These are phyloP conservation scores for Camellia sinensis DNA, from an alignment of 148 eudicot species.

Conservation along the genomic window DNA sequence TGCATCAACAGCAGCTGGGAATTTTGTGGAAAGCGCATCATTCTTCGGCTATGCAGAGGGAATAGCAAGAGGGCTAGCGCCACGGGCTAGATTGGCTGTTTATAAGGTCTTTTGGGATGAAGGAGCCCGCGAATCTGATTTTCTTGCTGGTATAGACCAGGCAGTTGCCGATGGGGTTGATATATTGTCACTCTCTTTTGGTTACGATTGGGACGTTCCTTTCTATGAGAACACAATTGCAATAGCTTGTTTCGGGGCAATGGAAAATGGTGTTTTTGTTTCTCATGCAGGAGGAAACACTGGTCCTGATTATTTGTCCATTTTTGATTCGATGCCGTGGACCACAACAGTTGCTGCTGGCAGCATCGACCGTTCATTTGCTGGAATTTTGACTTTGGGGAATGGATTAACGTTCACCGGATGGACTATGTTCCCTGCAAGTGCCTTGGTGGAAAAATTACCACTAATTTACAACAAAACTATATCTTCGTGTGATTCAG, in stretches of 20 bases:
- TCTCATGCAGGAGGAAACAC: constrained; percentile 37
- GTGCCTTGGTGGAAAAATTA: constrained; percentile 5
- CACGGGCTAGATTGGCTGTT: constrained; percentile 22
- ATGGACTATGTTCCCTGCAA: constrained; percentile 23
- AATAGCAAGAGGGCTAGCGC: constrained; percentile 27
- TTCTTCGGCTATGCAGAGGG: constrained; percentile 14
- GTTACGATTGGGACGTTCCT: background rate
- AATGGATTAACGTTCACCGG: constrained; percentile 24
- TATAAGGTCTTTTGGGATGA: constrained; percentile 30
- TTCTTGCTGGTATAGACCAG: constrained; percentile 32
- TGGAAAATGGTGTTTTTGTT: constrained; percentile 35
- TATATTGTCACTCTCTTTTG: constrained; percentile 33
- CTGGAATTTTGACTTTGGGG: constrained; percentile 27
- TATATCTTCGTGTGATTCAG: constrained; percentile 5
- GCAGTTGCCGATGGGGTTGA: constrained; percentile 35
- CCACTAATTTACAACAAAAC: constrained; percentile 13
- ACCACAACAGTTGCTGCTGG: constrained; percentile 32
- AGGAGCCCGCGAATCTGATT: constrained; percentile 27
- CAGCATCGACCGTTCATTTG: constrained; percentile 28
- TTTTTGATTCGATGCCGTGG: constrained; percentile 33
- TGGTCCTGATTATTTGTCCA: constrained; percentile 6
- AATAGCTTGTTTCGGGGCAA: constrained; percentile 34
- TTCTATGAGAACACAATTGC: constrained; percentile 26
- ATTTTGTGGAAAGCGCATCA: constrained; percentile 18
- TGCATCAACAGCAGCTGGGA: constrained; percentile 27